phyloP scores from a whole-genome alignment of 169 alveolate genomes.

The Eimeria praecox region DNA sequence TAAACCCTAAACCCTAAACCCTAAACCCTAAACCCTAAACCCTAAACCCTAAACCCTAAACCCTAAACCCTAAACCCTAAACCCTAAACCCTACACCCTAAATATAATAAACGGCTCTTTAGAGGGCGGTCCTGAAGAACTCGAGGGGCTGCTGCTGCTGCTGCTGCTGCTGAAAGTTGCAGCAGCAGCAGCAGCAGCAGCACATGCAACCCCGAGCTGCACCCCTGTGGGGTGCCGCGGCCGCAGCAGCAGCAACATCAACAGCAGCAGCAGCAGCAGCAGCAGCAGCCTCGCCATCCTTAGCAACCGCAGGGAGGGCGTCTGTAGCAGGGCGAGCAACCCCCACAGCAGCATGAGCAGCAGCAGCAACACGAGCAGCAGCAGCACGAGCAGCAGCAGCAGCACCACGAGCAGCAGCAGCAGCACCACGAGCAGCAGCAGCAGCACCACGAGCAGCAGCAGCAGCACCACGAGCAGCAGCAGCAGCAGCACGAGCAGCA shows the following conservation, averaged over 20 bases:
- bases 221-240: no score
- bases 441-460: neutral
- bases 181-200: conserved; percentile 20
- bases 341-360: neutral
- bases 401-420: conserved; percentile 37
- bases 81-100: neutral
- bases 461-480: neutral
- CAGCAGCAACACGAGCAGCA: conserved; percentile 19
- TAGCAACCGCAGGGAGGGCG: neutral
- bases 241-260: conserved; percentile 6
- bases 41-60: conserved; percentile 56
- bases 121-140: no score
- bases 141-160: neutral
- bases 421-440: neutral
- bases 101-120: no score
- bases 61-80: neutral
- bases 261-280: conserved; percentile 31
- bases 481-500: neutral
- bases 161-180: conserved; percentile 24
- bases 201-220: neutral
- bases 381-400: conserved; percentile 44
- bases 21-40: conserved; percentile 97
- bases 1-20: conserved; percentile 51
- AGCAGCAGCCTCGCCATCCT: conserved; percentile 4
- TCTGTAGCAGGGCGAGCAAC: no score